A percentile compares a stretch with the other conserved stretches of the same genome.
These are phyloP conservation scores for Mycena metata DNA, from an alignment of 768 basidiomycete species.

Conservation along the genomic window DNA sequence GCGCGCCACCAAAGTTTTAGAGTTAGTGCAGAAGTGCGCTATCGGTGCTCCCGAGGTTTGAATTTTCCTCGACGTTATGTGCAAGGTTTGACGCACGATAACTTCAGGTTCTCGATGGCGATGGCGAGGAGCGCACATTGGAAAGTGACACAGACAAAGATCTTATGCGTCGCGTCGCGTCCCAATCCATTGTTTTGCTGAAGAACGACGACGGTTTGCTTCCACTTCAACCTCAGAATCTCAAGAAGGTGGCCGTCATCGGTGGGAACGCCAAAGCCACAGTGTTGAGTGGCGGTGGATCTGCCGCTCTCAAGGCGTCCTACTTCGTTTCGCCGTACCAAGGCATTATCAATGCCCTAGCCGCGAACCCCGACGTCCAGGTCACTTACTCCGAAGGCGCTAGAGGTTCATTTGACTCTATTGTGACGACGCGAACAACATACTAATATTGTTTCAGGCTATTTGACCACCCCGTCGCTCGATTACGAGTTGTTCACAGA, in stretches of 20 bases:
- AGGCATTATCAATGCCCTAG: constrained; percentile 74
- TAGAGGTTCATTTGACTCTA: constrained; percentile 56
- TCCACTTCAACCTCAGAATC: constrained; percentile 60
- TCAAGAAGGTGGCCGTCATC: constrained; percentile 82
- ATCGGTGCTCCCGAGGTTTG: constrained; percentile 73
- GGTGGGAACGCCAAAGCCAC: constrained; percentile 78
- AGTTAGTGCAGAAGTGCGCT: constrained; percentile 79
- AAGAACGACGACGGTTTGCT: constrained; percentile 74
- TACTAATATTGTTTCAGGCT: constrained; percentile 56
- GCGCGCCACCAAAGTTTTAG: constrained; percentile 74
- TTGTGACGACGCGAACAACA: background rate
- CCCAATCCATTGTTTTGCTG: constrained; percentile 79
- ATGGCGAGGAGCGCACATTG: constrained; percentile 72
- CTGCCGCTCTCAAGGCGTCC: constrained; percentile 78
- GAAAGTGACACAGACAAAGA: constrained; percentile 73
- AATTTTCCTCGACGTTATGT: constrained; percentile 10
- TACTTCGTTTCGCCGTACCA: constrained; percentile 86
- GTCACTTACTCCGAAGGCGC: constrained; percentile 80
- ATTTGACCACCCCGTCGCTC: constrained; percentile 74
- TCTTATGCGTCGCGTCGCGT: constrained; percentile 77
- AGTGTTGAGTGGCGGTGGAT: constrained; percentile 78
- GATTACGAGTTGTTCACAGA: constrained; percentile 75
- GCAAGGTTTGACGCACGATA: too few species aligned
- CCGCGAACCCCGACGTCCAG: constrained; percentile 59
- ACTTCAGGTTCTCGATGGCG: constrained; percentile 74